Percentiles rank a stretch among this genome's conserved stretches.
Evolutionary conservation across 192 early-diverging fungal species (phyloP).

Genomic region (Geranomyces variabilis): DNA sequence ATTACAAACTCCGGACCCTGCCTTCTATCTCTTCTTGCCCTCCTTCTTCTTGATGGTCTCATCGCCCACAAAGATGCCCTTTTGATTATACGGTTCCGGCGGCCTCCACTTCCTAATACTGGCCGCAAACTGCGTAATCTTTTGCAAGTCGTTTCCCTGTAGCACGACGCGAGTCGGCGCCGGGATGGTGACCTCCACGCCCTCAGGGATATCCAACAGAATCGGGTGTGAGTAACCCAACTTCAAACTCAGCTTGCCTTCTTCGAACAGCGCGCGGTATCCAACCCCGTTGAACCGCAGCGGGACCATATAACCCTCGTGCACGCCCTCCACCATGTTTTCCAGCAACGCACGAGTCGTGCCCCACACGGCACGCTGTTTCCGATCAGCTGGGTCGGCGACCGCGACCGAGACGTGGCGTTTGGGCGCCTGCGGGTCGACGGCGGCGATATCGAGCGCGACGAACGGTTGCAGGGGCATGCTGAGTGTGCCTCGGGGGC

Average conservation of each 20-base stretch:
- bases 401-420: conserved; percentile 50
- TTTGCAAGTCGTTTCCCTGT: conserved; percentile 74
- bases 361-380: conserved; percentile 95
- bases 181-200: conserved; percentile 74
- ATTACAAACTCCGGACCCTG: no score
- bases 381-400: conserved; percentile 61
- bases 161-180: conserved; percentile 84
- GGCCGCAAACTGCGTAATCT: conserved; percentile 89
- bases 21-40: conserved; percentile 79
- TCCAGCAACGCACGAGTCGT: conserved; percentile 88
- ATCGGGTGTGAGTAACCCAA: conserved; percentile 89
- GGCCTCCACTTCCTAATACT: conserved; percentile 86
- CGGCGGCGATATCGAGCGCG: conserved; percentile 42
- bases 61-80: conserved; percentile 97
- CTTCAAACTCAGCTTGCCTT: conserved; percentile 69
- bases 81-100: conserved; percentile 99
- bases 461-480: conserved; percentile 88
- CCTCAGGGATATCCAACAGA: conserved; percentile 76
- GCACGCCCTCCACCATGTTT: conserved; percentile 86
- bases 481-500: conserved; percentile 77
- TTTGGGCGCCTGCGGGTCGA: conserved; percentile 23
- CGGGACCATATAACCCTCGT: conserved; percentile 83
- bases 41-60: conserved; percentile 99
- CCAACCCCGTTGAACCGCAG: conserved; percentile 92
- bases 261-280: conserved; percentile 85